Evolutionary conservation across 2,329 filamentous ascomycete genomes (phyloP), one percentile per base, ranked within the genome.

Genomic region (Aureobasidium subglaciale): DNA sequence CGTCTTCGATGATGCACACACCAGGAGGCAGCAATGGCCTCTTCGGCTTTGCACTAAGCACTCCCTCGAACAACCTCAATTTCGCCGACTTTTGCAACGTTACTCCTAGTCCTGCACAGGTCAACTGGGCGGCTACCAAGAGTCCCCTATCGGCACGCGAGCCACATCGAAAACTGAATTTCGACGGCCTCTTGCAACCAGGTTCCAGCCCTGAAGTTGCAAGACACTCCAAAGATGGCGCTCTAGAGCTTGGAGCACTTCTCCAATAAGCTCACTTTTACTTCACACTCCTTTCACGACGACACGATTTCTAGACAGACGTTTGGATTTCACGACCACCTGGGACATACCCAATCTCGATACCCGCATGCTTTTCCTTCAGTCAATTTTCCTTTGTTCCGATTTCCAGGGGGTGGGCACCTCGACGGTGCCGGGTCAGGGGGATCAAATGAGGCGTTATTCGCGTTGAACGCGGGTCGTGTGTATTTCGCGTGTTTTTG

Each of bases 1-100:
- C 84, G 20, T 95, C 84, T 56, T 95, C 85, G 24, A 90, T 92
- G 82, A 92, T 93, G 88, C 86, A 83, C n/a, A 93, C 89, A 10
- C 88, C 88, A 1, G 84, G 85, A 53, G 86, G 85, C 37, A 81
- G 82, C 59, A 71, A 70, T 22, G 65, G 67, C 35, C 86, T 84
- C 64, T 71, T 86, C 41, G 78, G 79, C 46, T 79, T 84, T 56
- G 73, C 71, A 64, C 83, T 87, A 50, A 84, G 82, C 60, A 97
- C 92, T 1, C 92, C 92, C 0, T 86, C 86, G 15, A 87, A 91
- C 66, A 82, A 78, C 45, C 95, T 97, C 71, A 95, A 97, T 74
- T 95, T 97, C 73, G 84, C 90, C 52, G 93, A 99, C 68, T 99
- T 96, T 72, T 86, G 97, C 68, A 96, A 97, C 72, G 92, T 97